Conservation (phyloP, 2,329 filamentous ascomycete genomes). For the Periconia sp. region DNA sequence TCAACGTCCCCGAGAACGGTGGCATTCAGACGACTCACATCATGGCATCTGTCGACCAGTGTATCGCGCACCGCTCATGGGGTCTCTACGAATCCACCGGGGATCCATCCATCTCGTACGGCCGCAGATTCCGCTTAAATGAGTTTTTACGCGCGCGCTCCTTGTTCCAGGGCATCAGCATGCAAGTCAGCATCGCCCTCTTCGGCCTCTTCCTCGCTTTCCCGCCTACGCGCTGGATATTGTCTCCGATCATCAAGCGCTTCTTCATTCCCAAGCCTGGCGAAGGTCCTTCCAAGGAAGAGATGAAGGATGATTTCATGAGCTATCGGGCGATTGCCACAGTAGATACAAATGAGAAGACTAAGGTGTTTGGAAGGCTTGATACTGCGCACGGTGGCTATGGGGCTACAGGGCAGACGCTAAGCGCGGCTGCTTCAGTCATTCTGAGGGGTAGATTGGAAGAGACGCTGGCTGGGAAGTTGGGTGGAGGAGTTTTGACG, state of each 20-base stretch:
- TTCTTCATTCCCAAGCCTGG: slow-evolving; percentile 38
- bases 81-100: slow-evolving; percentile 53
- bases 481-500: slow-evolving; percentile 73
- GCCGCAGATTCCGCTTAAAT: slow-evolving; percentile 62
- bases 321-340: slow-evolving; percentile 69
- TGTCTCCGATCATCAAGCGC: slow-evolving; percentile 34
- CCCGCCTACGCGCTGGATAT: slow-evolving; percentile 58
- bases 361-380: slow-evolving; percentile 63
- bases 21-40: slow-evolving; percentile 63
- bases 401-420: slow-evolving; percentile 67
- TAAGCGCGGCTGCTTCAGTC: slow-evolving; percentile 69
- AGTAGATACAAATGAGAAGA: slow-evolving; percentile 55
- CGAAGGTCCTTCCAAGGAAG: slow-evolving; percentile 52
- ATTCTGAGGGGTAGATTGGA: slow-evolving; percentile 64
- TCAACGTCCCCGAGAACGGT: slow-evolving; percentile 63
- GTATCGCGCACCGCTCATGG: slow-evolving; percentile 66
- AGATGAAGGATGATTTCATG: slow-evolving; percentile 63
- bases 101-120: slow-evolving; percentile 53
- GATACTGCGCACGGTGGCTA: slow-evolving; percentile 69
- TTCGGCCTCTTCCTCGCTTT: slow-evolving; percentile 55
- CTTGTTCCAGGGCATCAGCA: slow-evolving; percentile 52
- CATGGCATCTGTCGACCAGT: slow-evolving; percentile 59
- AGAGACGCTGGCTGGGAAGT: slow-evolving; percentile 56
- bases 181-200: slow-evolving; percentile 57
- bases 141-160: slow-evolving; percentile 62